Evolutionary conservation across 768 basidiomycete species (phyloP).

Genomic region (Boletus tomentosulus): DNA sequence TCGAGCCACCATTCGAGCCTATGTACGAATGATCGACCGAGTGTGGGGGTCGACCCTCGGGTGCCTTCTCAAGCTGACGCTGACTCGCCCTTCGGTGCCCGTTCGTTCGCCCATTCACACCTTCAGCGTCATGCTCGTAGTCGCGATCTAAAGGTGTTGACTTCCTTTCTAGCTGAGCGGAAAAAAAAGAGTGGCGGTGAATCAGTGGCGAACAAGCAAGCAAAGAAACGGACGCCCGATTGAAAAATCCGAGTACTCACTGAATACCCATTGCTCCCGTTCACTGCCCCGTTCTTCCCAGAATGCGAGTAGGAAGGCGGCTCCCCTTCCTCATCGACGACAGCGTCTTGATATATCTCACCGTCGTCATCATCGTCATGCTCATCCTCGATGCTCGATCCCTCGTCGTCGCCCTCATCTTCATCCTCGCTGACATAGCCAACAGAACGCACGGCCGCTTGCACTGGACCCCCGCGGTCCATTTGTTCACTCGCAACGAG

Average conservation of each 20-base stretch:
- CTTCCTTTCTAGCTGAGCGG: constrained; percentile 45
- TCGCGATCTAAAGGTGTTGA: constrained; percentile 12
- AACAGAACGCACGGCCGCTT: constrained; percentile 83
- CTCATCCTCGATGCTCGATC: constrained; percentile 44
- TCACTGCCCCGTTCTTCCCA: constrained; percentile 39
- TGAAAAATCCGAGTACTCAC: constrained; percentile 38
- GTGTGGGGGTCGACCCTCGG: constrained; percentile 49
- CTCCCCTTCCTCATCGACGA: constrained; percentile 39
- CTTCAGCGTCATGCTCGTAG: not conserved
- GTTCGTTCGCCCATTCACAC: constrained; percentile 3
- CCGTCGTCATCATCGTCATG: constrained; percentile 51
- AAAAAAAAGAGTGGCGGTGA: constrained; percentile 7
- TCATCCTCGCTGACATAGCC: constrained; percentile 87
- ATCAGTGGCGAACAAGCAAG: not conserved
- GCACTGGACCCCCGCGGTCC: constrained; percentile 88
- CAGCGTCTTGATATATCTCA: constrained; percentile 40
- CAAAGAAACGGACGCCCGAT: not conserved
- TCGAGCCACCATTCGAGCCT: constrained; percentile 8
- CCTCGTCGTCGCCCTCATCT: constrained; percentile 53
- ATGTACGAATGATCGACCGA: constrained; percentile 1
- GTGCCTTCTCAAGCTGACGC: constrained; percentile 71
- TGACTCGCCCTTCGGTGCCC: constrained; percentile 45
- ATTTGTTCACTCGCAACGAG: constrained; percentile 92
- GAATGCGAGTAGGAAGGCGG: constrained; percentile 62
- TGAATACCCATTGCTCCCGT: constrained; percentile 53